phyloP scores from a whole-genome alignment of 768 basidiomycete species.

The Boletus sp. region DNA sequence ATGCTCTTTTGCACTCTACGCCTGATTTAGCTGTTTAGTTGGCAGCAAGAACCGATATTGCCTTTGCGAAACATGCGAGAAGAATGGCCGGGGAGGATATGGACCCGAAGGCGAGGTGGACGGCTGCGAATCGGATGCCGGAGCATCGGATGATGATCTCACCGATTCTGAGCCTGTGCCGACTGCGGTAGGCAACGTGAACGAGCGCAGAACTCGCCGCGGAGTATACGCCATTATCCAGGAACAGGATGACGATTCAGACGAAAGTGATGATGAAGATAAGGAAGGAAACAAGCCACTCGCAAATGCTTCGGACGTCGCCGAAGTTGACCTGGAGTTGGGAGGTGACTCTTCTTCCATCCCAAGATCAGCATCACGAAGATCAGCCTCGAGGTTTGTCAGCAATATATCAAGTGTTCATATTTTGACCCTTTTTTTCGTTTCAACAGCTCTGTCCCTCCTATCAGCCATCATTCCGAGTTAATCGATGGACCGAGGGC shows the following conservation, averaged over 20 bases:
- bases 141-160: constrained; percentile 32
- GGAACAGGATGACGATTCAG: constrained; percentile 57
- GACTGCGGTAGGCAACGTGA: constrained; percentile 57
- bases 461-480: constrained; percentile 31
- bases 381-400: constrained; percentile 30
- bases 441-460: constrained; percentile 24
- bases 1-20: constrained; percentile 19
- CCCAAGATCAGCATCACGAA: constrained; percentile 23
- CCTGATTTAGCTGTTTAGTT: constrained; percentile 44
- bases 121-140: constrained; percentile 48
- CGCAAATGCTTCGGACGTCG: constrained; percentile 45
- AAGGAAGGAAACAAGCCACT: constrained; percentile 48
- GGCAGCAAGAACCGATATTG: constrained; percentile 72
- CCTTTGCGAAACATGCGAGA: constrained; percentile 86
- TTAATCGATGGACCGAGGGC: constrained; percentile 23
- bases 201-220: constrained; percentile 77
- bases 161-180: constrained; percentile 44
- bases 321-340: constrained; percentile 55
- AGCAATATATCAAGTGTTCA: constrained; percentile 1
- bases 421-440: constrained; percentile 10
- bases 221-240: constrained; percentile 76
- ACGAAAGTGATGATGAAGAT: constrained; percentile 57
- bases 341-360: constrained; percentile 23
- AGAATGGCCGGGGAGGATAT: constrained; percentile 72
- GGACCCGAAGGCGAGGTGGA: constrained; percentile 48